Conservation (phyloP, 495 filamentous ascomycete species). For the Penicillium maclennaniae region DNA sequence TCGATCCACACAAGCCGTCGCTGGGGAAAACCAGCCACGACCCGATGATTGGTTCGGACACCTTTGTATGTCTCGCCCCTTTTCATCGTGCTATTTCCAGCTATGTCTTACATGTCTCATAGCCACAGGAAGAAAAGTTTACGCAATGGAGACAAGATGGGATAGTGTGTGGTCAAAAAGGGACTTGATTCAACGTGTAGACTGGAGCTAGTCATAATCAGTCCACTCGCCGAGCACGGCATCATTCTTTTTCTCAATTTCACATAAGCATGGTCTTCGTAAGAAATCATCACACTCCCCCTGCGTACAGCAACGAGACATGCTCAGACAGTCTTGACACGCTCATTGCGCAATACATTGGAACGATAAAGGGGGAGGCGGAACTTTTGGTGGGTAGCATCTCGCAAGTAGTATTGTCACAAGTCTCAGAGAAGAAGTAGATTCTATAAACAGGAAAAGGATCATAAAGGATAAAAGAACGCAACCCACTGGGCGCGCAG, state of each 20-base stretch:
- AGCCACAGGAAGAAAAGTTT: too few relatives aligned
- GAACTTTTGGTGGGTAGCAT: conserved; percentile 5
- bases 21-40: background rate
- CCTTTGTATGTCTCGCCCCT: background rate
- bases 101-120: background rate
- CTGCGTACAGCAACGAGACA: background rate
- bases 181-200: background rate
- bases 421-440: conserved; percentile 11
- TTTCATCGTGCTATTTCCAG: background rate
- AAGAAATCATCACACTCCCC: background rate
- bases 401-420: conserved; percentile 22
- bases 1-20: background rate
- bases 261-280: conserved; percentile 1
- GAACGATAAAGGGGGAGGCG: background rate
- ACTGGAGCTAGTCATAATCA: background rate
- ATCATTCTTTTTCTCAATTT: background rate
- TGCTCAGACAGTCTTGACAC: background rate
- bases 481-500: background rate
- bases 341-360: background rate
- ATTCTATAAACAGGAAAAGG: conserved; percentile 21
- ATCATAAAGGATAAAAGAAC: conserved; percentile 5
- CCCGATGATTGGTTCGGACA: background rate
- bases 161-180: background rate
- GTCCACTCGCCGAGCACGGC: background rate
- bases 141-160: too few relatives aligned